These are phyloP conservation scores for Jatropha curcas DNA, from an alignment of 345 rosid species.

Conservation along the genomic window DNA sequence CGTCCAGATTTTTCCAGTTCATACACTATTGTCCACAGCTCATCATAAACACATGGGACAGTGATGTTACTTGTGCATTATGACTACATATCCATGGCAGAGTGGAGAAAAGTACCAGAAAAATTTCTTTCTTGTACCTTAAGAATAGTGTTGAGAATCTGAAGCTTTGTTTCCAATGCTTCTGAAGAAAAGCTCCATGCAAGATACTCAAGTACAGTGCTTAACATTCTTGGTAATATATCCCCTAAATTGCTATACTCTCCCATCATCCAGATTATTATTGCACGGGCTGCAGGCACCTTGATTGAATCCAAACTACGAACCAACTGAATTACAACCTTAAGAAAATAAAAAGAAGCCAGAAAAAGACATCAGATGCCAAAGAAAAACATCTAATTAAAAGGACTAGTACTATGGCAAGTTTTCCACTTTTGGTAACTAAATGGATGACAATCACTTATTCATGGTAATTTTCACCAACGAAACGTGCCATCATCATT, in stretches of 20 bases:
- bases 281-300: slow-evolving; percentile 87
- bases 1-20: not conserved
- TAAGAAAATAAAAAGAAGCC: slow-evolving; percentile 13
- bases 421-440: not conserved
- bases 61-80: not conserved
- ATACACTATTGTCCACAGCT: not conserved
- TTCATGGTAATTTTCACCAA: not conserved
- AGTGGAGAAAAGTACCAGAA: not conserved
- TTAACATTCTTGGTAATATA: slow-evolving; percentile 71
- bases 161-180: slow-evolving; percentile 84
- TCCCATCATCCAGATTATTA: slow-evolving; percentile 92
- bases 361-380: not conserved
- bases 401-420: not conserved
- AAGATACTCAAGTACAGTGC: slow-evolving; percentile 76
- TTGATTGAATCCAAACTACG: slow-evolving; percentile 82
- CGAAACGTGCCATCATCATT: not conserved
- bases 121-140: slow-evolving; percentile 52
- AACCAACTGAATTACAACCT: slow-evolving; percentile 83
- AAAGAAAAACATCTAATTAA: not conserved
- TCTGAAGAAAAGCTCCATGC: slow-evolving; percentile 88
- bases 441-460: not conserved
- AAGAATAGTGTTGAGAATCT: slow-evolving; percentile 68
- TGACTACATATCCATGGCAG: not conserved
- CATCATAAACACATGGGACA: not conserved
- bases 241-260: slow-evolving; percentile 74